These are phyloP conservation scores for Citrus australasica DNA, from an alignment of 345 rosid genomes.

Conservation along the genomic window DNA sequence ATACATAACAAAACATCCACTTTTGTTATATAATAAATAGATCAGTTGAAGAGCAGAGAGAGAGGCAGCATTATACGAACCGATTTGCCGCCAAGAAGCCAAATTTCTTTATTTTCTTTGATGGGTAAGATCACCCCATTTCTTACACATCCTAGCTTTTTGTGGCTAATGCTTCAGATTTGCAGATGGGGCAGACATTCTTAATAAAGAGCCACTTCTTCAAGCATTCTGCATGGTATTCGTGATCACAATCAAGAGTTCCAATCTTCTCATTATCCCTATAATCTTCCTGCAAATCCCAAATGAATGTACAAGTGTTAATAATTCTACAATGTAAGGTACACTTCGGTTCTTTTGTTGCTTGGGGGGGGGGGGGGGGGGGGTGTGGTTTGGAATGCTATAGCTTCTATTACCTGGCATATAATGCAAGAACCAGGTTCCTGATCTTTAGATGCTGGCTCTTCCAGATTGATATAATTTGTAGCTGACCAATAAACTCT, in stretches of 20 bases:
- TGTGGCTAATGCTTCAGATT: slow-evolving; percentile 62
- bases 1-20: slow-evolving; percentile 34
- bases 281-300: slow-evolving; percentile 54
- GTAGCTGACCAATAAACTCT: slow-evolving; percentile 36
- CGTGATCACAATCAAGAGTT: slow-evolving; percentile 68
- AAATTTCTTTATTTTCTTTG: slow-evolving; percentile 4
- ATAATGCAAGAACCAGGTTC: slow-evolving; percentile 73
- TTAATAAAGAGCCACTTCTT: slow-evolving; percentile 82
- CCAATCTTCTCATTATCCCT: slow-evolving; percentile 53
- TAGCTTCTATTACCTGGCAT: slow-evolving; percentile 63
- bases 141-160: slow-evolving; percentile 16
- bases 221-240: slow-evolving; percentile 78
- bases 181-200: slow-evolving; percentile 88
- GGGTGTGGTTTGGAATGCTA: background rate
- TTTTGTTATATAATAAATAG: slow-evolving; percentile 30
- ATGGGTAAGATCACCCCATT: background rate
- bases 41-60: slow-evolving; percentile 21
- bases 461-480: slow-evolving; percentile 51
- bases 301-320: slow-evolving; percentile 8
- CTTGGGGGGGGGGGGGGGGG: too few relatives aligned
- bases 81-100: background rate
- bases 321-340: too few relatives aligned
- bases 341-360: background rate
- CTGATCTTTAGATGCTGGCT: slow-evolving; percentile 44
- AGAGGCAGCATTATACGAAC: slow-evolving; percentile 10